These are phyloP conservation scores for Agarophyton chilense DNA, from an alignment of 23 red algal species.

Conservation along the genomic window DNA sequence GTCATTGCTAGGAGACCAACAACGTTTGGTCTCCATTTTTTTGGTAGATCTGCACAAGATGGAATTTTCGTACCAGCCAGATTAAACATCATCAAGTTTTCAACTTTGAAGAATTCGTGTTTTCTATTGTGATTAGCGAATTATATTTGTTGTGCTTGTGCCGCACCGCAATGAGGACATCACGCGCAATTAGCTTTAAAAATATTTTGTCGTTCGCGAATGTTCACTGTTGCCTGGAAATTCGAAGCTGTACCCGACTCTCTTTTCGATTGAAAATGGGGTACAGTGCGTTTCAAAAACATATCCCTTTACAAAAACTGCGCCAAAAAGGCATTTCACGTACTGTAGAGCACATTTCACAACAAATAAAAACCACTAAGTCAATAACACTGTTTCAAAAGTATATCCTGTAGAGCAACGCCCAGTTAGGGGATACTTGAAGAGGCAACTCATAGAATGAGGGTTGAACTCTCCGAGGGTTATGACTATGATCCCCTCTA, in stretches of 20 bases:
- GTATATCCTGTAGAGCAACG: no score
- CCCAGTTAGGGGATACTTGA: no score
- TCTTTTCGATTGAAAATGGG: neutral
- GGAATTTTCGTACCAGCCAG: neutral
- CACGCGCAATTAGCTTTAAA: neutral
- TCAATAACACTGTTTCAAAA: no score
- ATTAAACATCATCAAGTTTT: constrained; percentile 9
- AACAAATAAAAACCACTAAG: no score
- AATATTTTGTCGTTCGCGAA: neutral
- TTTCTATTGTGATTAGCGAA: constrained; percentile 16
- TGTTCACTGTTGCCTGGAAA: neutral
- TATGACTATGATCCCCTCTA: no score
- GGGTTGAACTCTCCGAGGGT: no score
- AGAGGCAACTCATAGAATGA: no score
- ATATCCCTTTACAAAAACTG: no score
- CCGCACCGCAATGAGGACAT: neutral
- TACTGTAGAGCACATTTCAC: no score
- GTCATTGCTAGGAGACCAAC: neutral
- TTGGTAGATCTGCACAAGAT: constrained; percentile 9
- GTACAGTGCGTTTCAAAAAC: no score
- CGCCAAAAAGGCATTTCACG: no score
- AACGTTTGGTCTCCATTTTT: constrained; percentile 25
- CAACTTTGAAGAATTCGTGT: neutral
- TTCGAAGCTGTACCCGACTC: neutral
- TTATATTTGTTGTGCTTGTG: neutral